Evolutionary conservation across 805 yeast genomes (phyloP), one percentile per base, ranked within the genome.

Genomic region (Candida orba): DNA sequence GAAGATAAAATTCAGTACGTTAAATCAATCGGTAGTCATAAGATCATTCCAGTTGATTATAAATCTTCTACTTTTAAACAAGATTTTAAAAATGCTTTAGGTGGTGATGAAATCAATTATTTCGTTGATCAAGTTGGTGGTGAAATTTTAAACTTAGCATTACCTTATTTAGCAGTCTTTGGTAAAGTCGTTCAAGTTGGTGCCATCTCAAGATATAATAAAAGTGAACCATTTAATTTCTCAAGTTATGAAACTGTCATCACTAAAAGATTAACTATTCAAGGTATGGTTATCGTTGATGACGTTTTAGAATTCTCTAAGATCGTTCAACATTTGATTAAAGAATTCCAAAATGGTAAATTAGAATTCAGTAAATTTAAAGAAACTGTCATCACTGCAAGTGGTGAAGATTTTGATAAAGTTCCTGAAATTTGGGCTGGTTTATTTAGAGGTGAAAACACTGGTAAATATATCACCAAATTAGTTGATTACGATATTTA

Each of bases 61-160:
- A 72, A 70, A 42, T 71, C 71, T 38, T 52, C 61, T 1, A 54
- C 64, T 9, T 73, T 67, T 49, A 52, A 53, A 17, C 54, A 59
- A 33, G 61, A 69, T 37, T 62, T 71, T 31, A 49, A 52, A 3
- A 64, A 62, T 22, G 72, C 71, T 1, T 63, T 75, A 30, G 78
- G 75, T 32, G 71, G 64, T 12, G 70, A 74, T 43, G 69, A 67
- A 41, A 72, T 73, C 33, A 80, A 78, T 52, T 65, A 70, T 34
- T 79, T 71, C 59, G 76, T 68, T 48, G 88, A 81, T 56, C 75
- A 75, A 50, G 86, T 81, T 31, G 87, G 86, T 39, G 87, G 86
- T 35, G 66, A 69, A 41, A 67, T 74, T 18, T 66, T 80, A 53
- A 76, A 73, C 50, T 58, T 65, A 23, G 72, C 73, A 41, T 54